These are phyloP conservation scores for Clavariopsis aquatica DNA, from an alignment of 495 filamentous ascomycete genomes.

Conservation along the genomic window DNA sequence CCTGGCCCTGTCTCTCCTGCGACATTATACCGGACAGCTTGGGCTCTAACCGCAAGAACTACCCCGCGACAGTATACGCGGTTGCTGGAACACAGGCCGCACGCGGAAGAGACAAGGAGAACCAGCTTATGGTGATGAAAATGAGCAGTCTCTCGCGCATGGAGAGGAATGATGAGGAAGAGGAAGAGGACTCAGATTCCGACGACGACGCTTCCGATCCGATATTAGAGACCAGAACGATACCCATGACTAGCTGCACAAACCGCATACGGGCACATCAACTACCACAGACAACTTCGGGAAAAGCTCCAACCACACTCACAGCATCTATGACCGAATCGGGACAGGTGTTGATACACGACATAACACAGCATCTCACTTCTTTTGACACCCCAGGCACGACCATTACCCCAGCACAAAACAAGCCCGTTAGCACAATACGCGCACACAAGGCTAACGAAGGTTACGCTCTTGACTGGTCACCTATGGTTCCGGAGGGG, in stretches of 20 bases:
- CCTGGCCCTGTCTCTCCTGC: conserved; percentile 96
- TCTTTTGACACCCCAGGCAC: conserved; percentile 89
- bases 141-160: conserved; percentile 86
- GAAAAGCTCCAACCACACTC: conserved; percentile 71
- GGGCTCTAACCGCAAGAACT: conserved; percentile 84
- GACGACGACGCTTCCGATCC: conserved; percentile 80
- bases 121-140: conserved; percentile 93
- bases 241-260: conserved; percentile 79
- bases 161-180: conserved; percentile 67
- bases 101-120: conserved; percentile 70
- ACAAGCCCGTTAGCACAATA: conserved; percentile 81
- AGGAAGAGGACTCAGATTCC: conserved; percentile 71
- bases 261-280: conserved; percentile 90
- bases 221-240: conserved; percentile 88
- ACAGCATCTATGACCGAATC: conserved; percentile 92
- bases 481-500: conserved; percentile 69
- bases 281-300: conserved; percentile 65
- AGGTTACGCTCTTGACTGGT: conserved; percentile 96
- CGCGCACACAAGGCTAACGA: conserved; percentile 82
- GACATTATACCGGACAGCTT: conserved; percentile 87
- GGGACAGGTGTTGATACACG: conserved; percentile 84
- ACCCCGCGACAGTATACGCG: conserved; percentile 90
- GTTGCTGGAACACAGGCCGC: conserved; percentile 94
- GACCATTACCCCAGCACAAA: conserved; percentile 73
- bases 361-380: conserved; percentile 80